Conservation (phyloP, 257 asterid species). For the Avicennia marina region DNA sequence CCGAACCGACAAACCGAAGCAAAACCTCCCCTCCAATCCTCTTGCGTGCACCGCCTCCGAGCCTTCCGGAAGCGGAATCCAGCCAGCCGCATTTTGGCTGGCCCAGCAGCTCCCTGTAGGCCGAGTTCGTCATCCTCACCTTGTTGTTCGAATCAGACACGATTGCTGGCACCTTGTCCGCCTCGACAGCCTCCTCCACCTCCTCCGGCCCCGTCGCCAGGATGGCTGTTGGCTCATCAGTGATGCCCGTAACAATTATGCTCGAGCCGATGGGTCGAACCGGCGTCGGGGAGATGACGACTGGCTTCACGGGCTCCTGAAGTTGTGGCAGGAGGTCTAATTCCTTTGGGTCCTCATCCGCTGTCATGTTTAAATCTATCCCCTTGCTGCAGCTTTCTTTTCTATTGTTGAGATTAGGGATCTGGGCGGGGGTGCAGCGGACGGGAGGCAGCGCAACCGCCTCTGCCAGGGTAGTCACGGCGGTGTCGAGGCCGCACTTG, state of each 20-base stretch:
- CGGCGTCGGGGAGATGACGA: slow-evolving; percentile 61
- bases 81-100: slow-evolving; percentile 96
- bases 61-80: no score
- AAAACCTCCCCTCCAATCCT: slow-evolving; percentile 79
- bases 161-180: slow-evolving; percentile 53
- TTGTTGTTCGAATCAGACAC: slow-evolving; percentile 62
- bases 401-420: no score
- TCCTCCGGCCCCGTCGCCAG: slow-evolving; percentile 27
- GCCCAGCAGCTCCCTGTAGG: slow-evolving; percentile 84
- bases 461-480: slow-evolving; percentile 46
- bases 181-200: slow-evolving; percentile 68
- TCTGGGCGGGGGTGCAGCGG: slow-evolving; percentile 14
- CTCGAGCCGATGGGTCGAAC: slow-evolving; percentile 69
- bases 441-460: slow-evolving; percentile 43
- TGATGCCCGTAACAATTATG: slow-evolving; percentile 33
- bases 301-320: slow-evolving; percentile 28
- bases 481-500: slow-evolving; percentile 42
- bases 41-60: slow-evolving; percentile 41
- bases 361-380: slow-evolving; percentile 46
- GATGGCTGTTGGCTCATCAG: neutral
- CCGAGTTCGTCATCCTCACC: slow-evolving; percentile 72
- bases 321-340: slow-evolving; percentile 43
- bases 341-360: slow-evolving; percentile 39
- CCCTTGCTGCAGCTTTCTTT: neutral
- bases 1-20: slow-evolving; percentile 37